These are phyloP conservation scores for Chaetomium sp. DNA, from an alignment of 2,329 filamentous ascomycete genomes.

Conservation along the genomic window DNA sequence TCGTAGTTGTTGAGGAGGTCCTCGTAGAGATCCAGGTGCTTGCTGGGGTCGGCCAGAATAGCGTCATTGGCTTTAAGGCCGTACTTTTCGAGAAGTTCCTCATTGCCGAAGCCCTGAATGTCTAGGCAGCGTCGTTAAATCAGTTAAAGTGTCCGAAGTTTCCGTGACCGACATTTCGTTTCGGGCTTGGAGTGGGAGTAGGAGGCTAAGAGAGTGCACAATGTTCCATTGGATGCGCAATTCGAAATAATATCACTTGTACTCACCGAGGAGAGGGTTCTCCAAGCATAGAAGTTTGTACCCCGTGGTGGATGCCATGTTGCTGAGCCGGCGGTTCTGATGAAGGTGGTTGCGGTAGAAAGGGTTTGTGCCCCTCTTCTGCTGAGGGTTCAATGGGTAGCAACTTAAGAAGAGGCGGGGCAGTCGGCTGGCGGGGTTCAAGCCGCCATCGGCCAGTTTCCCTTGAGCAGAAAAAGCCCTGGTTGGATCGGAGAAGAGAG, in stretches of 20 bases:
- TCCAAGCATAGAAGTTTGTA: slow-evolving; percentile 91
- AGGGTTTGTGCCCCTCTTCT: slow-evolving; percentile 28
- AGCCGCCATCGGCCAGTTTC: slow-evolving; percentile 25
- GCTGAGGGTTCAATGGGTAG: slow-evolving; percentile 5
- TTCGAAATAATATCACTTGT: background rate
- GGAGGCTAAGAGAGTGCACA: background rate
- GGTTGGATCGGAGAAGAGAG: slow-evolving; percentile 16
- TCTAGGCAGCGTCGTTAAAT: slow-evolving; percentile 53
- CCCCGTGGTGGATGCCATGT: slow-evolving; percentile 75
- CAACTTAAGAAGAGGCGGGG: slow-evolving; percentile 23
- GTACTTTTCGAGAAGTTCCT: slow-evolving; percentile 88
- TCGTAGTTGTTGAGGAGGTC: slow-evolving; percentile 90
- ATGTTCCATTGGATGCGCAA: slow-evolving; percentile 3
- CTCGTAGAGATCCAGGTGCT: slow-evolving; percentile 88
- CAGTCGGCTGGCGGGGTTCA: slow-evolving; percentile 29
- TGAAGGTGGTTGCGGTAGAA: slow-evolving; percentile 28
- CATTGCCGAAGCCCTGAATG: slow-evolving; percentile 84
- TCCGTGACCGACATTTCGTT: slow-evolving; percentile 15
- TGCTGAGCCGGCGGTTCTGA: slow-evolving; percentile 35
- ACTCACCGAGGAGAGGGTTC: slow-evolving; percentile 90
- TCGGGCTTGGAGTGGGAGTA: background rate
- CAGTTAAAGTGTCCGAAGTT: slow-evolving; percentile 10
- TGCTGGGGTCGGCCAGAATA: slow-evolving; percentile 90
- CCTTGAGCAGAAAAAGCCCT: slow-evolving; percentile 8
- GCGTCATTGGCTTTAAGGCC: slow-evolving; percentile 93